Conservation (phyloP, 768 basidiomycete genomes). For the Leccinum variicolor region DNA sequence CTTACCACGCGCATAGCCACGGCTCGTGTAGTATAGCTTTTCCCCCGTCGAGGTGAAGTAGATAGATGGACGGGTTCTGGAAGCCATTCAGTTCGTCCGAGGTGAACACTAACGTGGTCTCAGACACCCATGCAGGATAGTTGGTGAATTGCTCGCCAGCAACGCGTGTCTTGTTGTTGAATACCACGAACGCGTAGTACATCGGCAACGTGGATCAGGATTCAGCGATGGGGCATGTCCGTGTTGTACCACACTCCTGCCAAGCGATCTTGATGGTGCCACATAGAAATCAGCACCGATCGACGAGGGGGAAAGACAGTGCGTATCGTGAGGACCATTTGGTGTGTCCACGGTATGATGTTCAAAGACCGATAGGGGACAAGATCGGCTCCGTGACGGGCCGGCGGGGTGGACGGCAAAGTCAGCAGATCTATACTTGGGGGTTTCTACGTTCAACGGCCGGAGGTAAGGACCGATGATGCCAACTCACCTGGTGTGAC, state of each 20-base stretch:
- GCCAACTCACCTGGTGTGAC: conserved; percentile 54
- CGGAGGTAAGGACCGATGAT: no score
- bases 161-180: conserved; percentile 36
- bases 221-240: conserved; percentile 63
- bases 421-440: conserved; percentile 46
- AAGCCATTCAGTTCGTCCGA: conserved; percentile 59
- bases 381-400: no score
- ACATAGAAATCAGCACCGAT: conserved; percentile 46
- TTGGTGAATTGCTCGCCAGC: conserved; percentile 48
- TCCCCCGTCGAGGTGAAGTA: conserved; percentile 42
- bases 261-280: conserved; percentile 49
- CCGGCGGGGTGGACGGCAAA: conserved; percentile 65
- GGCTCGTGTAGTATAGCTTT: conserved; percentile 64
- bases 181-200: conserved; percentile 32
- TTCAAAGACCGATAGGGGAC: conserved; percentile 39
- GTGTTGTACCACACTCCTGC: conserved; percentile 72
- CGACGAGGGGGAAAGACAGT: conserved; percentile 42
- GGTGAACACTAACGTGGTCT: conserved; percentile 59
- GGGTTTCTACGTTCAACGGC: conserved; percentile 4
- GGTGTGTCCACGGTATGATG: conserved; percentile 26
- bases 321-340: conserved; percentile 45
- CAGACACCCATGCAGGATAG: conserved; percentile 58
- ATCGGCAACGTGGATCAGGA: conserved; percentile 52
- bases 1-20: conserved; percentile 67
- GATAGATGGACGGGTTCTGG: conserved; percentile 56